Conservation (phyloP, 176 grass and related monocot species). For the Juncus effusus region DNA sequence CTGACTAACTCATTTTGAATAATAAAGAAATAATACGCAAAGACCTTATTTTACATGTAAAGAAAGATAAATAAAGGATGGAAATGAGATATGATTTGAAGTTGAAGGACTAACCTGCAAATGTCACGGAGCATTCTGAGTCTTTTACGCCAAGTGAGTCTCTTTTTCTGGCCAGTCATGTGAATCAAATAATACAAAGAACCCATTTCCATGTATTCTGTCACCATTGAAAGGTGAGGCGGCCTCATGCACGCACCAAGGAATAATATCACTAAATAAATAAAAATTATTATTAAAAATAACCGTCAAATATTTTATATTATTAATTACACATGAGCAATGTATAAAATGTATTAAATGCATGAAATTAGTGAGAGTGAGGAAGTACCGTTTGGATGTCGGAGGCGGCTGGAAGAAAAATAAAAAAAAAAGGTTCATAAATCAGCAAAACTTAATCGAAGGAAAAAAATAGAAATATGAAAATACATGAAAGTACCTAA, state of each 20-base stretch:
- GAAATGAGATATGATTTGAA: constrained; percentile 14
- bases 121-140: constrained; percentile 98
- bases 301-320: constrained; percentile 14
- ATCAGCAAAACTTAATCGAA: constrained; percentile 22
- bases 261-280: constrained; percentile 87
- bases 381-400: constrained; percentile 94
- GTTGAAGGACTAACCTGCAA: constrained; percentile 65
- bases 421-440: constrained; percentile 34
- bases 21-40: constrained; percentile 10
- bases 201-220: constrained; percentile 99
- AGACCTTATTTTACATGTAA: background rate
- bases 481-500: constrained; percentile 43
- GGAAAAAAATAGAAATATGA: background rate
- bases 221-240: constrained; percentile 97
- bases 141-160: constrained; percentile 95
- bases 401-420: constrained; percentile 76
- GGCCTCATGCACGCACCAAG: constrained; percentile 98
- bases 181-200: constrained; percentile 98
- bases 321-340: constrained; percentile 23
- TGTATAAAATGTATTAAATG: background rate
- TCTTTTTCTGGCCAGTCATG: constrained; percentile 98
- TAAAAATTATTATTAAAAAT: constrained; percentile 2
- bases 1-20: too few relatives aligned
- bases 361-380: constrained; percentile 5
- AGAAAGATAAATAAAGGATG: background rate